Evolutionary conservation across 352 stramenopile species (phyloP).

Genomic region (Phytophthora brassicae): DNA sequence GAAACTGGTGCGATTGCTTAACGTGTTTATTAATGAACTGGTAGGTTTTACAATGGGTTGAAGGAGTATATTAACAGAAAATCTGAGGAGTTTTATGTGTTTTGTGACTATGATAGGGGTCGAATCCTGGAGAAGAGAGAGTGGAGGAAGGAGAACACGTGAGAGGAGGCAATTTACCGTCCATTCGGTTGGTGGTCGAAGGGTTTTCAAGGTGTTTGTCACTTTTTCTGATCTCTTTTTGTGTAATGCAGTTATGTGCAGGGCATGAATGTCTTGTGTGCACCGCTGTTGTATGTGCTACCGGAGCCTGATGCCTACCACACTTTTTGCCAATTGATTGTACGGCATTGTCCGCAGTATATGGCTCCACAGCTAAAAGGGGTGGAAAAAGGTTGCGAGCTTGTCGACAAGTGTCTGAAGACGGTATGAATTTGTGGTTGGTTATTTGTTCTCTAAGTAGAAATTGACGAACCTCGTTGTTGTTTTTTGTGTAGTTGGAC

Average conservation of each 20-base stretch:
- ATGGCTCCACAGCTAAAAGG: constrained; percentile 87
- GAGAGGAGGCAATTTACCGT: constrained; percentile 37
- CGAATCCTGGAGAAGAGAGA: constrained; percentile 25
- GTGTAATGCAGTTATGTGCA: constrained; percentile 80
- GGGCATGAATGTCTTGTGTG: constrained; percentile 92
- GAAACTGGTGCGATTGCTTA: constrained; percentile 89
- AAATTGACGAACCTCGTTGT: neutral
- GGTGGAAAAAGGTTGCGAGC: constrained; percentile 75
- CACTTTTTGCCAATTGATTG: constrained; percentile 88
- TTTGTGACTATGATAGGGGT: too few relatives aligned
- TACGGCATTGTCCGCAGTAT: constrained; percentile 88
- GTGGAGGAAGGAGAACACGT: constrained; percentile 21
- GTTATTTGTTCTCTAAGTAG: neutral
- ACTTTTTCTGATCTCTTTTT: neutral
- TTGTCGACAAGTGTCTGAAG: constrained; percentile 83
- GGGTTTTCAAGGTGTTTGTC: neutral
- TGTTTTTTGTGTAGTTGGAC: constrained; percentile 62
- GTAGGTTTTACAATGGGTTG: too few relatives aligned
- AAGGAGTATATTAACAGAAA: too few relatives aligned
- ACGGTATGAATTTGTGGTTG: constrained; percentile 37
- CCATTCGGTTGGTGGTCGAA: constrained; percentile 35
- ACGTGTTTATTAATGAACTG: constrained; percentile 91
- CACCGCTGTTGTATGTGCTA: constrained; percentile 91
- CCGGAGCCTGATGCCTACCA: constrained; percentile 90
- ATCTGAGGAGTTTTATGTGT: too few relatives aligned